Evolutionary conservation across 768 basidiomycete species (phyloP), one percentile per base, ranked within the genome.

Genomic region (Trametes villosa): DNA sequence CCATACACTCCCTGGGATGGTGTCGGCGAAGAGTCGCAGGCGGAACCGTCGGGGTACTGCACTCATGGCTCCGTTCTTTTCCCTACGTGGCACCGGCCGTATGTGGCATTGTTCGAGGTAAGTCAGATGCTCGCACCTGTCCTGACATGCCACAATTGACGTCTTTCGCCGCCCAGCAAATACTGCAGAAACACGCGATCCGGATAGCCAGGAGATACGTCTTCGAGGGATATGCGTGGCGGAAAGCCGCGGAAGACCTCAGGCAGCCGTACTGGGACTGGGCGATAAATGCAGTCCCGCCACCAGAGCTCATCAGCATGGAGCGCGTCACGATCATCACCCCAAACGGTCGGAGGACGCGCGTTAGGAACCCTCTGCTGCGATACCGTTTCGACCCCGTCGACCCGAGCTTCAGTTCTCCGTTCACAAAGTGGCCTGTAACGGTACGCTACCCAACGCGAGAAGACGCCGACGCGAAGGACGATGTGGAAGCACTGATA

Each of bases 41-140:
- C 67, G 9, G 59, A 61, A 9, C 78, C 73, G 73, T 71, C 74
- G n/a, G 84, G 83, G 4, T 85, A 85, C 64, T 85, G 83, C 66
- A 78, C 77, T n/a, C 85, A 86, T 67, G 80, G 80, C 17, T 79
- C 78, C 1, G 74, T 79, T 9, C 71, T 84, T 11, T 84, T 84
- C 74, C 83, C 83, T 9, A 83, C 80, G 5, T 85, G 81, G 80
- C 83, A 86, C 63, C 71, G 84, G 50, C 81, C 82, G 3, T 85
- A 85, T 61, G 68, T 85, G 26, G 67, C 77, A 33, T 69, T 84
- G 1, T 78, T 77, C 58, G 83, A 86, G 75, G 83, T 83, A 46
- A 11, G 73, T 60, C 57, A 80, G 82, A 58, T 81, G 81, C 13
- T 66, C 78, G 17, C 83, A 48, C 17, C 12, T 8, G 15, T 30